Base-by-base conservation (phyloP, 768 basidiomycete species). In the Agrocybe pediades region DNA sequence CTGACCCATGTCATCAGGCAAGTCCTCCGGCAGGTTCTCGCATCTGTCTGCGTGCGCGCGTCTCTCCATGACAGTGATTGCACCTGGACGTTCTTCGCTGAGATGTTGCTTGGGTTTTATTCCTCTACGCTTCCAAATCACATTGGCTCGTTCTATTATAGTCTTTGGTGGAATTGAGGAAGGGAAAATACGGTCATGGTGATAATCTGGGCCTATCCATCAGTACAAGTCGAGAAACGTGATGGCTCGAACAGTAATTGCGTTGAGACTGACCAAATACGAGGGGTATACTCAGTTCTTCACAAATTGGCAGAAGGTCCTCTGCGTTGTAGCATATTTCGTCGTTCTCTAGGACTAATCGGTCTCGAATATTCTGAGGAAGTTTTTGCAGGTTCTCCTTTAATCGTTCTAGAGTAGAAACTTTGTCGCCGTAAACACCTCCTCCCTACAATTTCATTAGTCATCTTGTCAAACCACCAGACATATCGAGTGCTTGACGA, bases 101-200 rank as follows among this genome's bases (percentile, higher is more conserved):
- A 96, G 81, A 70, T 98, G 95, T 65, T 96, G 95, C 71, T 97
- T 98, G 6, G 92, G 90, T 30, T 75, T 80, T 55, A 98, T 96
- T 6, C 90, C 88, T 11, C 90, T 85, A 41, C 77, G 76, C 24
- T 71, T 67, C 78, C 90, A 98, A 25, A 90, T 90, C 13, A 77
- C 80, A 54, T 87, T 85, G 53, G 92, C 85, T 20, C 84, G 78
- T n/a, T 80, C 75, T 29, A 95, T 90, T 56, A 96, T 87, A 24
- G 76, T 78, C 0, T 75, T 68, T 1, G 85, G 82, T 1, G 89
- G 76, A 20, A 82, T 74, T n/a, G 76, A 76, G 26, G 81, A 86
- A 0, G 83, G 80, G 58, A 77, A 74, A 24, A 96, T 77, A 64
- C 73, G 81, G 62, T 95, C 90, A 63, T 96, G 94, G 59, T 96